Conservation (phyloP, 2,329 filamentous ascomycete species). For the Penicillium sp. region DNA sequence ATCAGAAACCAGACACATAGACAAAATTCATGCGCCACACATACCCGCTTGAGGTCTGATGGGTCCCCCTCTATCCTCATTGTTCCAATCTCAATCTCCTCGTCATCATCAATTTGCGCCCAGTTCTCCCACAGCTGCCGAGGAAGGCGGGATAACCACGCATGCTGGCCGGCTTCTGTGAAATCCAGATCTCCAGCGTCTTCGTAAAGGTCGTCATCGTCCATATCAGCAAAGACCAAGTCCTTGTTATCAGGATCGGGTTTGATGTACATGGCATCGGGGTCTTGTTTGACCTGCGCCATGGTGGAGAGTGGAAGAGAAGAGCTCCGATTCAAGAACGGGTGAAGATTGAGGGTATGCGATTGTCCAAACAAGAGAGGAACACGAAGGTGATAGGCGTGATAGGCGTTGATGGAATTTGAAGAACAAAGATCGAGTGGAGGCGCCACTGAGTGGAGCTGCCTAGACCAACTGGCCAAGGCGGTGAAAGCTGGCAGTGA, state of each 20-base stretch:
- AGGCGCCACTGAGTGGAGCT: conserved; percentile 2
- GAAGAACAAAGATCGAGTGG: background rate
- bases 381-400: background rate
- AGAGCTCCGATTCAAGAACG: conserved; percentile 9
- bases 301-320: conserved; percentile 10
- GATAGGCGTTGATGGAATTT: background rate
- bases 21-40: background rate
- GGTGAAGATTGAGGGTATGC: background rate
- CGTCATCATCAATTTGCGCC: conserved; percentile 73
- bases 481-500: background rate
- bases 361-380: background rate
- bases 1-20: background rate
- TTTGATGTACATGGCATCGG: conserved; percentile 43
- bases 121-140: conserved; percentile 80
- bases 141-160: conserved; percentile 77
- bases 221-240: conserved; percentile 32
- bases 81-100: conserved; percentile 78
- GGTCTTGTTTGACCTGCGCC: conserved; percentile 43
- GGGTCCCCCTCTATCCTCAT: conserved; percentile 62
- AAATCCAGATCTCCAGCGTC: conserved; percentile 67
- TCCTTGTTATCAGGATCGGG: conserved; percentile 44
- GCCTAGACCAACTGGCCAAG: background rate
- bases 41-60: conserved; percentile 52
- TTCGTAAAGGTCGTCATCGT: conserved; percentile 71
- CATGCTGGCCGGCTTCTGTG: conserved; percentile 44